These are phyloP conservation scores for Conticribra guillardii DNA, from an alignment of 108 stramenopile species.

Conservation along the genomic window DNA sequence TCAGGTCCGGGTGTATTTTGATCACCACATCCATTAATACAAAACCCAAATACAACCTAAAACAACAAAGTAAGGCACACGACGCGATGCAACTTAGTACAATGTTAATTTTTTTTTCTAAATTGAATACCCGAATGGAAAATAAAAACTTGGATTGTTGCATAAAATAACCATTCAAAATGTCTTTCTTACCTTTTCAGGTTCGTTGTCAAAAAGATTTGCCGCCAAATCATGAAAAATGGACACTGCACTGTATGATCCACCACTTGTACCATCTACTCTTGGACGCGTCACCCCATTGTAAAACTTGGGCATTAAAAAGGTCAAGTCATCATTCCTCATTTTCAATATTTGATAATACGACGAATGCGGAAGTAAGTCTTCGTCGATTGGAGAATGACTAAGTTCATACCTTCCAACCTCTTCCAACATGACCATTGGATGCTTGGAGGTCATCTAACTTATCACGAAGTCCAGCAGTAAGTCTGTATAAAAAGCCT, in stretches of 20 bases:
- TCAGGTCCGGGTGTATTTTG: conserved; percentile 45
- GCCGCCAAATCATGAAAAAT: conserved; percentile 35
- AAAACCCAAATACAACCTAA: conserved; percentile 62
- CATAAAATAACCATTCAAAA: too few relatives aligned
- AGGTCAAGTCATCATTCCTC: conserved; percentile 39
- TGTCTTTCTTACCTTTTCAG: conserved; percentile 15
- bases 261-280: conserved; percentile 20
- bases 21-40: conserved; percentile 55
- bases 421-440: conserved; percentile 44
- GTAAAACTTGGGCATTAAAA: conserved; percentile 66
- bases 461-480: conserved; percentile 36
- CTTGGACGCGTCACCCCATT: conserved; percentile 60
- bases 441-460: conserved; percentile 35
- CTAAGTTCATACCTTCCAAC: conserved; percentile 43
- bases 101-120: background rate
- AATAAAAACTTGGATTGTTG: background rate
- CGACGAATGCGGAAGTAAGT: conserved; percentile 28
- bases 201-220: conserved; percentile 12
- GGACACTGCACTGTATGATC: conserved; percentile 15
- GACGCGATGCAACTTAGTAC: background rate
- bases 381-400: conserved; percentile 60
- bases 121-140: background rate
- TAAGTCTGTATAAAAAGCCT: conserved; percentile 27
- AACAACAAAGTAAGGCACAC: background rate
- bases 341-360: conserved; percentile 41